These are phyloP conservation scores for Ehretia macrophylla DNA, from an alignment of 257 asterid species.

Conservation along the genomic window DNA sequence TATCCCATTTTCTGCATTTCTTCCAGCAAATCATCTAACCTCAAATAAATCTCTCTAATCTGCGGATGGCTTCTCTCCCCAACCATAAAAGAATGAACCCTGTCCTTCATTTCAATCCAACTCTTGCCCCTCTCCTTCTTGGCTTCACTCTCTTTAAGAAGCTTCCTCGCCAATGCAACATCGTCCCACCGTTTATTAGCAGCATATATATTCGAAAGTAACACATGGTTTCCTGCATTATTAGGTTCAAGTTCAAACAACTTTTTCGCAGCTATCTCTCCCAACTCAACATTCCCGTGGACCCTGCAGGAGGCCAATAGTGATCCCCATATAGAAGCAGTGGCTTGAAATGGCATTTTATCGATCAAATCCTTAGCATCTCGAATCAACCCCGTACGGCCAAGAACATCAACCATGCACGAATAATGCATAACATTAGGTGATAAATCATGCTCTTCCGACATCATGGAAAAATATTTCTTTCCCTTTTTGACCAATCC, in stretches of 20 bases:
- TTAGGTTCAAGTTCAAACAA: slow-evolving; percentile 76
- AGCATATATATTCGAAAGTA: slow-evolving; percentile 82
- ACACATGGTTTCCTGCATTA: slow-evolving; percentile 81
- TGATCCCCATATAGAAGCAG: slow-evolving; percentile 93
- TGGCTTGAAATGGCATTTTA: slow-evolving; percentile 72
- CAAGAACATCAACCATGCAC: slow-evolving; percentile 87
- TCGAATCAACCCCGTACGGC: slow-evolving; percentile 54
- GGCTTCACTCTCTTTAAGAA: slow-evolving; percentile 55
- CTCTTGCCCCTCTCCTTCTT: slow-evolving; percentile 91
- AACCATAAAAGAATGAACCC: slow-evolving; percentile 76
- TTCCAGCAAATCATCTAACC: slow-evolving; percentile 50
- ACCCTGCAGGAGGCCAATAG: slow-evolving; percentile 78
- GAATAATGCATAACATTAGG: slow-evolving; percentile 67
- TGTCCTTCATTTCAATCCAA: slow-evolving; percentile 77
- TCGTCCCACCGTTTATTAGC: slow-evolving; percentile 68
- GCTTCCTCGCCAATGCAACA: slow-evolving; percentile 71
- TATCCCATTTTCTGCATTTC: slow-evolving; percentile 67
- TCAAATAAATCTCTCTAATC: slow-evolving; percentile 54
- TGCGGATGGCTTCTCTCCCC: slow-evolving; percentile 66
- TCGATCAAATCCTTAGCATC: slow-evolving; percentile 74
- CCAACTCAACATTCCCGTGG: slow-evolving; percentile 62
- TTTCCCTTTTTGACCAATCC: slow-evolving; percentile 73
- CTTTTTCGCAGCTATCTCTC: slow-evolving; percentile 67
- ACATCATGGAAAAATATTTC: slow-evolving; percentile 64
- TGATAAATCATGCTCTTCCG: slow-evolving; percentile 47